Evolutionary conservation across 2,329 filamentous ascomycete genomes (phyloP).

Genomic region (Aureobasidium pullulans): DNA sequence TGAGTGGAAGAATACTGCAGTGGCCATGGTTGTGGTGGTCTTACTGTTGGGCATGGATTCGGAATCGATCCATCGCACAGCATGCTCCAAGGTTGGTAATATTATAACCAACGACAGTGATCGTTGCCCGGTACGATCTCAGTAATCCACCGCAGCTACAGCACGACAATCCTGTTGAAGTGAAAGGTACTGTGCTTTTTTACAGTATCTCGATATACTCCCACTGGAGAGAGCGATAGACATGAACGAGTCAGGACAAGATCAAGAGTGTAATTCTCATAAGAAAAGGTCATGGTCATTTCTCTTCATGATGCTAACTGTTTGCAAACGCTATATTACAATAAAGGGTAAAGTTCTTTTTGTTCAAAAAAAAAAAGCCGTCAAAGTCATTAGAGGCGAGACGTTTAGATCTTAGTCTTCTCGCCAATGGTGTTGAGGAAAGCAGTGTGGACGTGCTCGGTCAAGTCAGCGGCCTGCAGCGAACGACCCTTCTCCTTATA

Average conservation of each 20-base stretch:
- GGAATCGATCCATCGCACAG: no score
- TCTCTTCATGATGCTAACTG: neutral
- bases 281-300: constrained; percentile 4
- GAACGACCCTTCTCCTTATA: constrained; percentile 80
- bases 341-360: neutral
- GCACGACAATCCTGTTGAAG: no score
- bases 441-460: constrained; percentile 76
- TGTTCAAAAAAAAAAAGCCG: neutral
- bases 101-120: no score
- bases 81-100: no score
- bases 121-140: no score
- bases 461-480: constrained; percentile 87
- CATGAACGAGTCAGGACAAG: neutral
- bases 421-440: constrained; percentile 78
- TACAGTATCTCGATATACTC: no score
- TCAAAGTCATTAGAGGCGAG: neutral
- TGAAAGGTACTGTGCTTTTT: no score
- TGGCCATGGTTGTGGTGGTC: no score
- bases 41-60: no score
- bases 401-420: constrained; percentile 22
- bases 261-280: neutral
- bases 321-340: neutral
- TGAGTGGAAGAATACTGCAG: no score
- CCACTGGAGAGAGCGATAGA: no score
- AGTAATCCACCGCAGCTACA: no score